Conservation (phyloP, 2,329 filamentous ascomycete genomes). For the Nothophaeocryptopus gaeumannii region DNA sequence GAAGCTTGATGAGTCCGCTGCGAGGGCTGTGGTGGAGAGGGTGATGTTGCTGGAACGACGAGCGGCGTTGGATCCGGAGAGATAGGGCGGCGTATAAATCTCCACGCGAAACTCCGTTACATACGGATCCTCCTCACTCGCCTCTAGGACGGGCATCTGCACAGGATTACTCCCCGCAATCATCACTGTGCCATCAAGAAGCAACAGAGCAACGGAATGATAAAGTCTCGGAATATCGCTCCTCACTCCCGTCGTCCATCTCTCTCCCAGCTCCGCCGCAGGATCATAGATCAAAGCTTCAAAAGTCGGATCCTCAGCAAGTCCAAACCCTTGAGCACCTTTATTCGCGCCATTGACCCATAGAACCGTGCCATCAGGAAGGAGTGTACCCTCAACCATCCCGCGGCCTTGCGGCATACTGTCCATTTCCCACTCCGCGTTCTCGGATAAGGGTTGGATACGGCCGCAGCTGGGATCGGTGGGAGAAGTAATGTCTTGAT, state of each 20-base stretch:
- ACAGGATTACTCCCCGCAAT: constrained; percentile 61
- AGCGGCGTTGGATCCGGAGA: constrained; percentile 50
- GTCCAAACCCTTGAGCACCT: constrained; percentile 60
- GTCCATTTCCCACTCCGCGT: constrained; percentile 64
- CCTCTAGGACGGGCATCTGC: constrained; percentile 53
- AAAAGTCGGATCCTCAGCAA: constrained; percentile 53
- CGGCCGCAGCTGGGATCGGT: constrained; percentile 62
- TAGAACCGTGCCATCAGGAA: constrained; percentile 59
- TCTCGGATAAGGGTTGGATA: constrained; percentile 55
- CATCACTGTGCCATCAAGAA: constrained; percentile 60
- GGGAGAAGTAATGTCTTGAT: constrained; percentile 60
- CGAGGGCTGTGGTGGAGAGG: constrained; percentile 46
- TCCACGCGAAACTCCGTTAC: constrained; percentile 62
- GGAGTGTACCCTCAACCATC: constrained; percentile 60
- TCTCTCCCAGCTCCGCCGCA: constrained; percentile 46
- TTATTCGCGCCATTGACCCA: constrained; percentile 59
- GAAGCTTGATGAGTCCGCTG: constrained; percentile 46
- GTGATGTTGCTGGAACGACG: constrained; percentile 49
- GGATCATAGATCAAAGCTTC: constrained; percentile 59
- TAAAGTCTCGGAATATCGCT: constrained; percentile 53
- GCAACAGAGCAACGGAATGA: constrained; percentile 59
- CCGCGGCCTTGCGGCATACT: constrained; percentile 55
- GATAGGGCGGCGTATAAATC: constrained; percentile 60
- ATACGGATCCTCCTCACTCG: constrained; percentile 44
- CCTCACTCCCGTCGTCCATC: constrained; percentile 47